Evolutionary conservation across 768 basidiomycete genomes (phyloP).

Genomic region (Floccularia luteovirens): DNA sequence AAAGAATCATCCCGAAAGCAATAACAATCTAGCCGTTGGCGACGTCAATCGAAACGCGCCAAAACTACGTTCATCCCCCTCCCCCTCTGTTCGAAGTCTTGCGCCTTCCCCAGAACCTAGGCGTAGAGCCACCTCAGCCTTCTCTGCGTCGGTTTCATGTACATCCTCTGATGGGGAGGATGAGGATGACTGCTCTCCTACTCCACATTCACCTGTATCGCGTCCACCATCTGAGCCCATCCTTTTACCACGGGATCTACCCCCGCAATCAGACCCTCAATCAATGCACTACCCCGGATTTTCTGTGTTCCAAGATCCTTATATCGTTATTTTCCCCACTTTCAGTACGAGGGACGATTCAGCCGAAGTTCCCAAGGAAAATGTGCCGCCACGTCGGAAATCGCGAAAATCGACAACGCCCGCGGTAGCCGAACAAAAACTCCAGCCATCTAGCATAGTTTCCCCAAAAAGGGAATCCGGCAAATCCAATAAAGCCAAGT

Average conservation of each 20-base stretch:
- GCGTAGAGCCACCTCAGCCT: conserved; percentile 1
- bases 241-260: conserved; percentile 27
- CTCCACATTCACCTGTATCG: conserved; percentile 8
- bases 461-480: conserved; percentile 14
- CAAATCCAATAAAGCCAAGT: not conserved
- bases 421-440: conserved; percentile 11
- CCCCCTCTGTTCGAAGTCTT: conserved; percentile 13
- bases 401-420: conserved; percentile 28
- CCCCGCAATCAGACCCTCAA: conserved; percentile 36
- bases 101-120: conserved; percentile 21
- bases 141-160: conserved; percentile 5
- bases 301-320: conserved; percentile 44
- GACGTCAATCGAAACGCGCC: conserved; percentile 9
- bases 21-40: conserved; percentile 7
- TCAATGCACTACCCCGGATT: conserved; percentile 69
- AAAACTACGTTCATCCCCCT: conserved; percentile 14
- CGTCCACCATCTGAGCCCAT: conserved; percentile 11
- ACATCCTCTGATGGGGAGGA: conserved; percentile 9
- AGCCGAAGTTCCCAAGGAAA: conserved; percentile 48
- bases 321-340: conserved; percentile 12
- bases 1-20: conserved; percentile 16
- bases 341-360: conserved; percentile 12
- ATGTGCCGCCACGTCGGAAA: conserved; percentile 40
- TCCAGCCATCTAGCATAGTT: conserved; percentile 10
- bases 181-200: conserved; percentile 14